Evolutionary conservation across 352 stramenopile genomes (phyloP).

Genomic region (Globisporangium paroecandrum): DNA sequence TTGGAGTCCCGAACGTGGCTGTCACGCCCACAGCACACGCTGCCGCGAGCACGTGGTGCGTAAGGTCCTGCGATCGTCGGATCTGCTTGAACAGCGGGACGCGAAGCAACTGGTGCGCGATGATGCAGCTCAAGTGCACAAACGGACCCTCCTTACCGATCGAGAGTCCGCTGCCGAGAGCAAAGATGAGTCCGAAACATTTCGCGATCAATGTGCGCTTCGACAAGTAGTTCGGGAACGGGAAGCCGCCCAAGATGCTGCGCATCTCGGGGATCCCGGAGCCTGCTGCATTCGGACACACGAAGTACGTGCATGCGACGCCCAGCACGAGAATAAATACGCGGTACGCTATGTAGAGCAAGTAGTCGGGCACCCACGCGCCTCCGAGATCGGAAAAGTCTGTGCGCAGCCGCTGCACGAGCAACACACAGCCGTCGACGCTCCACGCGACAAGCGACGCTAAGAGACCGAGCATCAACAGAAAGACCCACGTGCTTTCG

Average conservation of each 20-base stretch:
- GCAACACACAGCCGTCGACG: constrained; percentile 56
- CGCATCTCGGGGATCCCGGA: constrained; percentile 81
- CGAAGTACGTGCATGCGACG: constrained; percentile 53
- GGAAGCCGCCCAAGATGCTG: constrained; percentile 70
- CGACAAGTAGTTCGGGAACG: constrained; percentile 63
- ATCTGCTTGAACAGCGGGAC: constrained; percentile 65
- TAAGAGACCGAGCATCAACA: constrained; percentile 55
- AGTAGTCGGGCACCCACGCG: constrained; percentile 49
- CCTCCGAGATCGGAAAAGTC: constrained; percentile 44
- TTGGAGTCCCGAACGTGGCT: constrained; percentile 68
- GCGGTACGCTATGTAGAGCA: constrained; percentile 59
- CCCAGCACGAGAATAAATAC: constrained; percentile 59
- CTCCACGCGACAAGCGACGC: constrained; percentile 62
- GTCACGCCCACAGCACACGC: constrained; percentile 77
- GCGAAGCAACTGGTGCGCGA: constrained; percentile 58
- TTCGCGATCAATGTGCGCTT: constrained; percentile 60
- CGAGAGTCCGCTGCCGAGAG: constrained; percentile 59
- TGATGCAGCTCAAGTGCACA: constrained; percentile 74
- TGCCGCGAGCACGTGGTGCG: constrained; percentile 62
- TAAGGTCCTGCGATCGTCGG: constrained; percentile 50
- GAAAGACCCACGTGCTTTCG: constrained; percentile 73
- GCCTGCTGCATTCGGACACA: constrained; percentile 59
- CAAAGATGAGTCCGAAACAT: constrained; percentile 57
- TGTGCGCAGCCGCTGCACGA: constrained; percentile 33
- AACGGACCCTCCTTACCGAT: constrained; percentile 83